phyloP scores from a whole-genome alignment of 805 yeast genomes.

The Candida oleophila region DNA sequence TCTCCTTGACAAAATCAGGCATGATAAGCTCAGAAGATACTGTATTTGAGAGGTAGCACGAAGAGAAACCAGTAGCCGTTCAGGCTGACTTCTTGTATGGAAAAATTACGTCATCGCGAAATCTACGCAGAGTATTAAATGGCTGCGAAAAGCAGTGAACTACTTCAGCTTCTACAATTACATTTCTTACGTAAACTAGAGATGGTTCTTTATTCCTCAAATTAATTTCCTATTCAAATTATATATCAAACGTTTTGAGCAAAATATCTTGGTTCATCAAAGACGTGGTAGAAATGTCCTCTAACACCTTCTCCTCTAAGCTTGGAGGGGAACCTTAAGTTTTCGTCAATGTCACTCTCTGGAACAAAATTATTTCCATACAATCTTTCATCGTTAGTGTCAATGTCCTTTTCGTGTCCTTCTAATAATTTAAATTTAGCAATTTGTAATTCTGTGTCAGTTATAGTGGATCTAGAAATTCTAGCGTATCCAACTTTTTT shows the following conservation, averaged over 20 bases:
- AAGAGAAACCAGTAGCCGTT: no score
- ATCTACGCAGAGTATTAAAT: background rate
- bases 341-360: constrained; percentile 57
- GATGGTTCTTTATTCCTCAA: no score
- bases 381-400: constrained; percentile 27
- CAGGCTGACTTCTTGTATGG: background rate
- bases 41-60: no score
- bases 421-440: constrained; percentile 78
- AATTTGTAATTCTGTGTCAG: constrained; percentile 95
- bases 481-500: constrained; percentile 92
- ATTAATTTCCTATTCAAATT: no score
- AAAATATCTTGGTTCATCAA: constrained; percentile 88
- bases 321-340: constrained; percentile 69
- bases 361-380: constrained; percentile 58
- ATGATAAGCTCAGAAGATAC: no score
- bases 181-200: no score
- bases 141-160: background rate
- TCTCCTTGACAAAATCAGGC: constrained; percentile 15
- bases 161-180: no score
- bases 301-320: constrained; percentile 91
- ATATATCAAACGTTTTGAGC: constrained; percentile 19
- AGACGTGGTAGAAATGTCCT: constrained; percentile 92
- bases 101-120: background rate
- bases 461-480: constrained; percentile 86
- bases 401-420: constrained; percentile 30